Evolutionary conservation across 306 rosid species (phyloP).

Genomic region (Alnus glutinosa): DNA sequence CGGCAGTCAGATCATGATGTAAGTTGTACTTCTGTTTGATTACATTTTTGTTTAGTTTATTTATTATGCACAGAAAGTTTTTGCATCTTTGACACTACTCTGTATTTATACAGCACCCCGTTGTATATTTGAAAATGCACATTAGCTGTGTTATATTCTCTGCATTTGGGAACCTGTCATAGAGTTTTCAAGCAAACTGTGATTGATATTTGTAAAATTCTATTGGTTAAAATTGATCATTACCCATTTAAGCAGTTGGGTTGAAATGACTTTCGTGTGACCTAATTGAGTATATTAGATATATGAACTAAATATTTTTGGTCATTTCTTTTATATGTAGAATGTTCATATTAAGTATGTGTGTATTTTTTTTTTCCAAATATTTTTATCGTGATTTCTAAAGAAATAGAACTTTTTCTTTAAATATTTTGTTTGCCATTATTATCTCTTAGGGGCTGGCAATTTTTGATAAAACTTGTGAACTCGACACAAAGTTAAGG

Average conservation of each 20-base stretch:
- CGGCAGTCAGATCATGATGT: constrained; percentile 84
- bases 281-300: neutral
- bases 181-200: neutral
- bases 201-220: neutral
- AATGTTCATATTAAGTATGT: too few relatives aligned
- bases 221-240: neutral
- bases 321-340: neutral
- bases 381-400: too few relatives aligned
- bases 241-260: neutral
- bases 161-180: neutral
- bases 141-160: neutral
- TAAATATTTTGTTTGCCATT: neutral
- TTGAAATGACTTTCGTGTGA: neutral
- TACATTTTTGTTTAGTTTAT: constrained; percentile 10
- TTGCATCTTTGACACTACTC: neutral
- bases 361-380: too few relatives aligned
- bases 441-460: neutral
- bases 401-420: neutral
- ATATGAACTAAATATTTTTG: neutral
- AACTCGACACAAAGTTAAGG: too few relatives aligned
- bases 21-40: constrained; percentile 25
- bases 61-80: neutral
- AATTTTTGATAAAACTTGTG: too few relatives aligned
- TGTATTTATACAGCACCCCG: neutral
- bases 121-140: neutral